Evolutionary conservation across 78 protist species (phyloP), one percentile per base, ranked within the genome.

Genomic region (Emiliania huxleyi): DNA sequence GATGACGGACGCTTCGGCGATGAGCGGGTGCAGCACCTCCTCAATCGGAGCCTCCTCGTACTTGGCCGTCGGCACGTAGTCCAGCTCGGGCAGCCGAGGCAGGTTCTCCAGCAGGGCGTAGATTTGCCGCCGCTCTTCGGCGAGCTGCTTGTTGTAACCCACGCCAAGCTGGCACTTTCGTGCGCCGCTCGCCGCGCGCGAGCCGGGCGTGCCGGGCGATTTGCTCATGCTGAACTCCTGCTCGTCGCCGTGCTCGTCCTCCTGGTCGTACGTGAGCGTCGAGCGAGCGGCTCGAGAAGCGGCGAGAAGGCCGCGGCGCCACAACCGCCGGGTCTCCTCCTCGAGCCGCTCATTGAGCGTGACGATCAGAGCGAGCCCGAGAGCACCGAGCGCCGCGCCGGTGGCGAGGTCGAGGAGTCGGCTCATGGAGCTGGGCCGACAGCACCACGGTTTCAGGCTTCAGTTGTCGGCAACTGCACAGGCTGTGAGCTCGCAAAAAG

Each of bases 1-100:
- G 90, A 91, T 33, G 52, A 91, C 93, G 40, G 43, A 21, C 40
- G 42, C 40, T 87, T 71, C 0, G 4, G 71, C 93, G 56, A 91
- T 62, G 25, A 91, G 5, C 37, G 93, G 93, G 89, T 71, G 77
- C 40, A 91, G 93, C n/a, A 81, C 69, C 25, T 91, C 93, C 45
- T 91, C 88, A 69, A 29, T 35, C 40, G 69, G 22, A 1, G 75
- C 87, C 73, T 91, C 93, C n/a, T 33, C 73, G 93, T 91, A 91
- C 40, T 25, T 8, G 6, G 87, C 73, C 69, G 69, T 90, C 23
- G 81, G 45, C 55, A 37, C 43, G 77, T 49, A 62, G 37, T 43
- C 55, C 0, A 90, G 81, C 56, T 71, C 77, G 38, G 55, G 45
- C 48, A 90, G 46, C 37, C 77, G 69, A 19, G 40, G 37, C 55